These are phyloP conservation scores for Fomitopsis palustris DNA, from an alignment of 1,284 basidiomycete species.

Conservation along the genomic window DNA sequence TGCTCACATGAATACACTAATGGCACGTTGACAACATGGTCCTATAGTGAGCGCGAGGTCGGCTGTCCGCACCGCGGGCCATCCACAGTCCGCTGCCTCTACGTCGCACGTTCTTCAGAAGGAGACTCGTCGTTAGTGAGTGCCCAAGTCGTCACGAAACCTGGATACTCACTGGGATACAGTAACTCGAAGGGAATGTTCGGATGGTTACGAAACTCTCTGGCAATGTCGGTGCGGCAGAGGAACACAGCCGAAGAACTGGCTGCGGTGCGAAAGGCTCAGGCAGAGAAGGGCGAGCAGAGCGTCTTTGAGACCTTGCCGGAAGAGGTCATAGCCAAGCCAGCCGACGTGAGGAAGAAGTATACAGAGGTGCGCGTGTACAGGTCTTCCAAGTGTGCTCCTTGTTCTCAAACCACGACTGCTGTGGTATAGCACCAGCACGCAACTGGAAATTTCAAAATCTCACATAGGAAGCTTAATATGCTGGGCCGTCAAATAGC, in stretches of 20 bases:
- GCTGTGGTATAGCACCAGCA: constrained; percentile 72
- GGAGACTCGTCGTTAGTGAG: constrained; percentile 41
- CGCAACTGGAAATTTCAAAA: constrained; percentile 89
- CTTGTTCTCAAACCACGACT: background rate
- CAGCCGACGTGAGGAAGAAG: constrained; percentile 23
- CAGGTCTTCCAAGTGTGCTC: background rate
- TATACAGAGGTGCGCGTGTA: constrained; percentile 28
- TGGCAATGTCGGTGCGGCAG: constrained; percentile 47
- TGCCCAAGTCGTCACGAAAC: constrained; percentile 6
- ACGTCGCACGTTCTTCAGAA: constrained; percentile 29
- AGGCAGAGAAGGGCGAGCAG: constrained; percentile 46
- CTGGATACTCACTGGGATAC: background rate
- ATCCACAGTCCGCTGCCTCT: constrained; percentile 22
- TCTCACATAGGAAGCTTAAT: constrained; percentile 91
- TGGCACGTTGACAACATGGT: background rate
- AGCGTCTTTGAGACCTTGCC: constrained; percentile 52
- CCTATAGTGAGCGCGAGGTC: constrained; percentile 9
- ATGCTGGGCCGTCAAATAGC: constrained; percentile 85
- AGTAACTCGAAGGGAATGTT: constrained; percentile 47
- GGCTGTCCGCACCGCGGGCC: constrained; percentile 8
- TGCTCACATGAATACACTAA: background rate
- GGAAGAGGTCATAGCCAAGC: constrained; percentile 22
- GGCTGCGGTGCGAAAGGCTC: constrained; percentile 49
- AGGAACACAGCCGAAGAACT: constrained; percentile 45
- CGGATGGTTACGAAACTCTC: constrained; percentile 59